These are phyloP conservation scores for Clonostachys rhizophaga DNA, from an alignment of 2,329 filamentous ascomycete species.

Conservation along the genomic window DNA sequence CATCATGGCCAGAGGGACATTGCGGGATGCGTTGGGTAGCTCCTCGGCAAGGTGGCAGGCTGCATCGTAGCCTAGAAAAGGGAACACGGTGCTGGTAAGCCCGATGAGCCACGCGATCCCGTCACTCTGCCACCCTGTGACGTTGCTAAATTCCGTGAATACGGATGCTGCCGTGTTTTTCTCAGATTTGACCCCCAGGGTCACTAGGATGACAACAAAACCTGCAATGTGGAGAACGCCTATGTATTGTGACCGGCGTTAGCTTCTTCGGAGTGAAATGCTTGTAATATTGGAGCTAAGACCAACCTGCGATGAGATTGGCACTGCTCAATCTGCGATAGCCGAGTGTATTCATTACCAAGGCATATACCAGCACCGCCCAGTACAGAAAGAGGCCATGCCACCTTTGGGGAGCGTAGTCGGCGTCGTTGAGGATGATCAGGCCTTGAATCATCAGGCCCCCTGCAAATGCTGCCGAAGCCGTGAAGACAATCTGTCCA, in stretches of 20 bases:
- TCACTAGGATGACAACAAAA: constrained; percentile 17
- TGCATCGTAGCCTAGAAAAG: constrained; percentile 19
- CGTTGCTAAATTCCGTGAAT: constrained; percentile 22
- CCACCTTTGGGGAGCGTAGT: constrained; percentile 33
- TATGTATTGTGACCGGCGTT: background rate
- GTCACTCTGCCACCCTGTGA: constrained; percentile 20
- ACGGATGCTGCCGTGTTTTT: constrained; percentile 21
- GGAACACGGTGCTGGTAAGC: constrained; percentile 20
- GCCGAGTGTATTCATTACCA: constrained; percentile 35
- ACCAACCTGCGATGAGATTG: constrained; percentile 16
- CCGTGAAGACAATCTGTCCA: constrained; percentile 37
- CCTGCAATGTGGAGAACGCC: constrained; percentile 17
- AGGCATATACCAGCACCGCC: constrained; percentile 29
- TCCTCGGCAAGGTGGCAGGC: too few relatives aligned
- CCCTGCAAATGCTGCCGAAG: constrained; percentile 39
- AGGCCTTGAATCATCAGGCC: constrained; percentile 36
- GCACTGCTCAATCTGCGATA: constrained; percentile 23
- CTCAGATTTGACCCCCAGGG: constrained; percentile 18
- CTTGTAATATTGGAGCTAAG: background rate
- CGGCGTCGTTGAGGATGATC: constrained; percentile 33
- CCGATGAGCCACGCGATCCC: constrained; percentile 24
- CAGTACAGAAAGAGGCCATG: constrained; percentile 42
- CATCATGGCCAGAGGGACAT: constrained; percentile 30
- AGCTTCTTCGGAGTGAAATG: background rate
- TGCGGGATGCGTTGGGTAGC: too few relatives aligned